Conservation (phyloP, 1,284 basidiomycete genomes). For the Ganoderma sinense region DNA sequence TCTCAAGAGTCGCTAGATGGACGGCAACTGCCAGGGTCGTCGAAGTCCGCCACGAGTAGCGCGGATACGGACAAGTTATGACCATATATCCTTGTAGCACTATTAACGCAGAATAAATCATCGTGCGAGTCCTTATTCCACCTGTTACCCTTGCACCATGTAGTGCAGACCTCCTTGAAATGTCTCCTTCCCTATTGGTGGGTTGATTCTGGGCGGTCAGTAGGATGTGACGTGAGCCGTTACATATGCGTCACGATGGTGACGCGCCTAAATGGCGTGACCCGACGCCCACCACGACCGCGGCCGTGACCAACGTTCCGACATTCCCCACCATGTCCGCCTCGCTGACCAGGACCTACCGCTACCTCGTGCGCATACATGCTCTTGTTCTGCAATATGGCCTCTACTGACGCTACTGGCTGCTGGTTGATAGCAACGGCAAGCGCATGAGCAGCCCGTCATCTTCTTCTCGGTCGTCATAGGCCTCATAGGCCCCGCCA, state of each 20-base stretch:
- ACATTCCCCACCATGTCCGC: constrained; percentile 48
- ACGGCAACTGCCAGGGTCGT: constrained; percentile 6
- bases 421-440: constrained; percentile 60
- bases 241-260: not conserved
- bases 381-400: not conserved
- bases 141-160: too few relatives aligned
- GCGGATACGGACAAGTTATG: not conserved
- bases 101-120: too few relatives aligned
- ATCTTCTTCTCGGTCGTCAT: constrained; percentile 89
- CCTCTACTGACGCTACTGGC: constrained; percentile 3
- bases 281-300: not conserved
- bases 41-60: not conserved
- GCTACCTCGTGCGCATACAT: constrained; percentile 52
- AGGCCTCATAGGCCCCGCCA: constrained; percentile 79
- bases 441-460: constrained; percentile 92
- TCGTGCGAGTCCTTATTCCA: too few relatives aligned
- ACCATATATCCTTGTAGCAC: not conserved
- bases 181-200: not conserved
- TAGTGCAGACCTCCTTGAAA: not conserved
- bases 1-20: constrained; percentile 4
- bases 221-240: not conserved
- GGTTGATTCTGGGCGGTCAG: not conserved
- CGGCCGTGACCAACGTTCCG: constrained; percentile 9
- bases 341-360: constrained; percentile 55
- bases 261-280: not conserved